Conservation (phyloP, 1,139 yeast species). For the Candida tropicalis region DNA sequence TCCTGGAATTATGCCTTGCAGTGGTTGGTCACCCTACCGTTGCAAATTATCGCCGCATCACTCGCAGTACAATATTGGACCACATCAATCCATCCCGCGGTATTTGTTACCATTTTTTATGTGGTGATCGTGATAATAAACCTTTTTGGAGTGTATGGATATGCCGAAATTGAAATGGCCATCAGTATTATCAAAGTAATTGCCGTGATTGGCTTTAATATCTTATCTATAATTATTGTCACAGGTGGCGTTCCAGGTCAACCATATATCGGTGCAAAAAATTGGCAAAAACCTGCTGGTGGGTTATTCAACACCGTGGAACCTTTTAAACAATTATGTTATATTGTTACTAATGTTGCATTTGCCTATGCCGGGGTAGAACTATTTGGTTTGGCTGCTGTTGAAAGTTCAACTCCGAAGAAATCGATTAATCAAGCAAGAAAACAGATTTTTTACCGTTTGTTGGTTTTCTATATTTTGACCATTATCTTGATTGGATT, state of each 20-base stretch:
- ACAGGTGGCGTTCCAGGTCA: constrained; percentile 35
- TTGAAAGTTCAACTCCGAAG: constrained; percentile 37
- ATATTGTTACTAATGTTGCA: constrained; percentile 26
- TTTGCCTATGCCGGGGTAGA: constrained; percentile 32
- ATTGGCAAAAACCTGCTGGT: constrained; percentile 36
- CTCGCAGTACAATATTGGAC: constrained; percentile 37
- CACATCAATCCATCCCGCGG: constrained; percentile 28
- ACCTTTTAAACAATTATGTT: constrained; percentile 30
- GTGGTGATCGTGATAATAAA: constrained; percentile 30
- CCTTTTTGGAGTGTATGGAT: constrained; percentile 38
- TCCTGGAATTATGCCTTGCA: constrained; percentile 47
- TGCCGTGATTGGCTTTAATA: constrained; percentile 36
- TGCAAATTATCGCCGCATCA: constrained; percentile 43
- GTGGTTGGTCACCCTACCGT: constrained; percentile 42
- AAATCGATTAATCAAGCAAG: constrained; percentile 37
- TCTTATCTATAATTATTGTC: constrained; percentile 32
- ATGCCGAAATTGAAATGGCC: constrained; percentile 38
- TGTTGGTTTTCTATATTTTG: constrained; percentile 32
- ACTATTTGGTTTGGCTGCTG: constrained; percentile 39
- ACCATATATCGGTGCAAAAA: constrained; percentile 32
- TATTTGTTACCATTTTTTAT: constrained; percentile 36
- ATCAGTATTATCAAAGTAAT: constrained; percentile 33
- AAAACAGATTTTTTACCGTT: constrained; percentile 39
- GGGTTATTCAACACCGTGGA: constrained; percentile 30
- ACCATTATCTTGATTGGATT: constrained; percentile 35